Percentiles rank a stretch among this genome's conserved stretches.
phyloP scores from a whole-genome alignment of 1,284 basidiomycete genomes.

The Calocybe gambosa region DNA sequence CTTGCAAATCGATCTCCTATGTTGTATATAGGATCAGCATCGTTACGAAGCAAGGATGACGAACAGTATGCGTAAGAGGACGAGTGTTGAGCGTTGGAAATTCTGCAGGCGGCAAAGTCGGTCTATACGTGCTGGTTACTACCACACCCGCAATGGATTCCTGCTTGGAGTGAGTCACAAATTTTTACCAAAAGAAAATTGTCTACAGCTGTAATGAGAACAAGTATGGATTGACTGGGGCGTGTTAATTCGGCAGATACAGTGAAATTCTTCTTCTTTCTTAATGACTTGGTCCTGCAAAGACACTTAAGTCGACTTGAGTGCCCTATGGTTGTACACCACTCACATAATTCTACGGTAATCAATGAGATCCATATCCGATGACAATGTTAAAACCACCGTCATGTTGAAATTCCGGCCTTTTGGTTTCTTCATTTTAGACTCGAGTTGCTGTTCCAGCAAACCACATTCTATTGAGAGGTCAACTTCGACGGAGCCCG shows the following conservation, averaged over 20 bases:
- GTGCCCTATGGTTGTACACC: background rate
- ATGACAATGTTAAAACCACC: slow-evolving; percentile 63
- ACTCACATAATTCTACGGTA: slow-evolving; percentile 71
- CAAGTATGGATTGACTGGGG: slow-evolving; percentile 66
- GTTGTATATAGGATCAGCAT: background rate
- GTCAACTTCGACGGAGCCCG: slow-evolving; percentile 53
- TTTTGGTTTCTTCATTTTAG: slow-evolving; percentile 38
- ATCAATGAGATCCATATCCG: slow-evolving; percentile 66
- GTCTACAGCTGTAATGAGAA: slow-evolving; percentile 59
- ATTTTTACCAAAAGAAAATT: background rate
- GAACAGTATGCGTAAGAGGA: slow-evolving; percentile 54
- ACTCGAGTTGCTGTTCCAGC: slow-evolving; percentile 20
- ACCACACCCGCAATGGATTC: slow-evolving; percentile 63
- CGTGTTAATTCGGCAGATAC: slow-evolving; percentile 54
- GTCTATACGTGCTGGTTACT: slow-evolving; percentile 48
- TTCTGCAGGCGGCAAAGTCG: slow-evolving; percentile 42
- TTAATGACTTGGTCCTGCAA: slow-evolving; percentile 60
- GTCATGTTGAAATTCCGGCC: slow-evolving; percentile 51
- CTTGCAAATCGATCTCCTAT: slow-evolving; percentile 58
- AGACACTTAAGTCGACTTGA: slow-evolving; percentile 6
- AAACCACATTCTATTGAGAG: slow-evolving; percentile 55
- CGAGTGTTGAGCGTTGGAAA: slow-evolving; percentile 68
- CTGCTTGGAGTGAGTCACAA: slow-evolving; percentile 29
- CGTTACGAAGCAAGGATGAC: slow-evolving; percentile 8
- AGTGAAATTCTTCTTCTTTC: slow-evolving; percentile 49